Base-by-base conservation (phyloP, 768 basidiomycete genomes). In the Baorangia bicolor region DNA sequence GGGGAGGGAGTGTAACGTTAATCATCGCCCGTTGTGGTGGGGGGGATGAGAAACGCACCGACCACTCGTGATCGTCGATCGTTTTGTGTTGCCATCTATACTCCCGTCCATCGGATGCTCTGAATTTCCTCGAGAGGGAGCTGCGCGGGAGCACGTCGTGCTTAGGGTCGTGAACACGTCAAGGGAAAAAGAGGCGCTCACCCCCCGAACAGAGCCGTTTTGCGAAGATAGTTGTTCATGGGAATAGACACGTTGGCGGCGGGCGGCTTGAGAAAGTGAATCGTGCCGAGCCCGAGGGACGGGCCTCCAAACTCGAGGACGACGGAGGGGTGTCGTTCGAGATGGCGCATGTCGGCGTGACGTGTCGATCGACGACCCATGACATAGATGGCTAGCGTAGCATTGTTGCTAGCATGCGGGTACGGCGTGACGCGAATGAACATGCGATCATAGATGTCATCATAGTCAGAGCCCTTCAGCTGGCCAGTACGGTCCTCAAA, bases 361-460 rank as follows among this genome's bases (percentile, higher is more conserved):
- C 82, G 80, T 21, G 85, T 81, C 42, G 85, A 82, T 18, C 87
- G 84, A 45, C 82, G 80, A 40, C 77, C 77, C 80, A 88, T 87
- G 63, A 79, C 78, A 68, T 86, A 88, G 48, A 90, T 79, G 66
- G 81, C 81, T 9, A 72, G 46, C 9, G 84, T 78, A 0, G 73
- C 72, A 23, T 69, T 58, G 12, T 55, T 65, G 33, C 61, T 58
- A 1, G 65, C 57, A 11, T 77, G 78, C 5, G 84, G 80, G 21
- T 75, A 70, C 4, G 81, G 78, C 6, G 79, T 70, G 34, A 90
- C 77, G 55, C 83, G 86, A 48, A 87, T 78, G 74, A 87, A 90
- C 59, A 84, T 72, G 51, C 88, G 82, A 70, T 91, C 88, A 66
- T 90, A 90, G 61, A 89, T 81, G 62, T 91, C 88, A 66, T 88